Evolutionary conservation across 106 monocot genomes (phyloP).

Genomic region (Allium fistulosum): DNA sequence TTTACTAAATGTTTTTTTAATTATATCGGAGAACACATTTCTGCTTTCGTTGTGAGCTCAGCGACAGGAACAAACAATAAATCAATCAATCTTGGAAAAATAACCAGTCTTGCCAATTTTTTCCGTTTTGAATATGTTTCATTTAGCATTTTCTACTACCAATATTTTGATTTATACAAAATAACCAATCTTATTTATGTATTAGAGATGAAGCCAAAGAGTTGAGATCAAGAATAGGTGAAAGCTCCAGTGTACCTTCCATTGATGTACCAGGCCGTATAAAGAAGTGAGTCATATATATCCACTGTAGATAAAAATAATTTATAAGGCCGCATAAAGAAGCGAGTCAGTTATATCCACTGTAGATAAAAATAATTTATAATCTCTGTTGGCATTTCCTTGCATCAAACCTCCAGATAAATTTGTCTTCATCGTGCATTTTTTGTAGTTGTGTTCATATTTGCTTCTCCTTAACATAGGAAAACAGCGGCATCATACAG

Average conservation of each 20-base stretch:
- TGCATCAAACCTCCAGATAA: background rate
- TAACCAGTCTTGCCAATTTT: background rate
- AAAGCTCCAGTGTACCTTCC: slow-evolving; percentile 16
- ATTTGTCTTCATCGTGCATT: background rate
- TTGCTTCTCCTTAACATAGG: slow-evolving; percentile 19
- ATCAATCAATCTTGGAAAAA: background rate
- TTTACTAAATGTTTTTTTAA: too few species aligned
- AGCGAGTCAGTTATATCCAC: too few species aligned
- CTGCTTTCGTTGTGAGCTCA: too few species aligned
- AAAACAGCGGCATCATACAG: slow-evolving; percentile 73
- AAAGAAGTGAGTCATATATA: slow-evolving; percentile 42
- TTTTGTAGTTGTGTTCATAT: background rate
- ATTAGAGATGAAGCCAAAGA: slow-evolving; percentile 83
- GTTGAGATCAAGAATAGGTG: slow-evolving; percentile 28
- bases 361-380: background rate
- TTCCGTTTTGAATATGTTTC: background rate
- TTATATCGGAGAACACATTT: too few species aligned
- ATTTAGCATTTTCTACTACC: background rate
- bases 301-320: background rate
- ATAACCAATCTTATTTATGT: slow-evolving; percentile 4
- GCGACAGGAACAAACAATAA: too few species aligned
- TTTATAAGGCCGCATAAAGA: background rate
- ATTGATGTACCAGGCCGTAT: slow-evolving; percentile 37
- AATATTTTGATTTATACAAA: background rate
- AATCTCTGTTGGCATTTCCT: background rate